Evolutionary conservation across 495 filamentous ascomycete species (phyloP), one percentile per base, ranked within the genome.

Genomic region (Tuber aestivum): DNA sequence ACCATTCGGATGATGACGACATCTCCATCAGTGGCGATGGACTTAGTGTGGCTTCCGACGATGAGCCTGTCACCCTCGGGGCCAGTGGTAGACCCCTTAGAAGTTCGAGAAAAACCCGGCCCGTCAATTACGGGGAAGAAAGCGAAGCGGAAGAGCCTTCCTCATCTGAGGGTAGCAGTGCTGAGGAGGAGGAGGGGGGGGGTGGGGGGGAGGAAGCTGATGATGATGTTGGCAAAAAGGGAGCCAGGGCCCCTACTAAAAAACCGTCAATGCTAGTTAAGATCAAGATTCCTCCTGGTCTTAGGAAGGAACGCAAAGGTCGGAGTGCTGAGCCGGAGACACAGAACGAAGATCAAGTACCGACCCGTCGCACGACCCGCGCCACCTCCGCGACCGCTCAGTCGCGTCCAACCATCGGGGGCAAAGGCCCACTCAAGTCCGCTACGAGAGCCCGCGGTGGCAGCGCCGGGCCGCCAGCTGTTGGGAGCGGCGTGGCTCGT

Each of bases 381-480:
- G 82, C 81, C 56, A 73, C 81, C n/a, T 83, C 78, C 45, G 80
- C 80, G 20, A 80, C 76, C 40, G 78, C 77, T 65, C 69, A 70
- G 69, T 50, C 79, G 23, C 80, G 80, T 61, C 79, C 80, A 10
- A 68, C 45, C 16, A 61, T 69, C 32, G 77, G 80, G 44, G 80
- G 80, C 3, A 82, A 82, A 70, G 77, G 69, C 35, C 76, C 80
- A 18, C 65, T 69, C 70, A 81, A 80, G 72, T 75, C 75, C 21
- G 56, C 77, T 32, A 72, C 76, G 32, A 73, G 71, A n/a, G 48
- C 75, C 40, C 76, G 80, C 38, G 76, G 76, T 8, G 80, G 74
- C 69, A 82, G 81, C 38, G 80, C 69, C 65, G 81, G 80, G 41
- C 81, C 81, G 14, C 65, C 75, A 23, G 61, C 45, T 18, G 56